A percentile compares a stretch with the other conserved stretches of the same genome.
phyloP scores from a whole-genome alignment of 2,329 filamentous ascomycete genomes.

The Lachnellula cervina region DNA sequence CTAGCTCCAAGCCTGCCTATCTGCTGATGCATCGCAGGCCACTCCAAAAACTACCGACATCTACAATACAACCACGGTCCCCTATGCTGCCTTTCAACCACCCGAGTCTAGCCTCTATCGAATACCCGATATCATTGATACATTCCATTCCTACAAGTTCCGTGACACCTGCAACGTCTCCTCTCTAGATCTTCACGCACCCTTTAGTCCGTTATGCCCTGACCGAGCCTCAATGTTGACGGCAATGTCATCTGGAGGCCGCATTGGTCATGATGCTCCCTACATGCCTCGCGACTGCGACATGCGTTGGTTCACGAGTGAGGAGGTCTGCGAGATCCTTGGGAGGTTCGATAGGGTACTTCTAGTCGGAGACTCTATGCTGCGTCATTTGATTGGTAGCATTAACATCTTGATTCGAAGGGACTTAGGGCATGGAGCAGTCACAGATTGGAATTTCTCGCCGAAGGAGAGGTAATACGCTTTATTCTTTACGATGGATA shows the following conservation, averaged over 20 bases:
- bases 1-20: no score
- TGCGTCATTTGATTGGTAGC: conserved; percentile 43
- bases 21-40: neutral
- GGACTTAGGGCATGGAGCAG: conserved; percentile 44
- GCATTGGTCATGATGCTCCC: conserved; percentile 41
- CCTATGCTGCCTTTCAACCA: conserved; percentile 14
- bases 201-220: conserved; percentile 34
- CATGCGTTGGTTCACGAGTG: conserved; percentile 43
- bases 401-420: conserved; percentile 42
- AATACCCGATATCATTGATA: conserved; percentile 29
- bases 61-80: conserved; percentile 7
- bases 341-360: conserved; percentile 43
- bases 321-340: conserved; percentile 42
- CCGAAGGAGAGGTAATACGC: conserved; percentile 34
- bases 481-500: neutral
- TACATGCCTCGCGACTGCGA: conserved; percentile 43
- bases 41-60: neutral
- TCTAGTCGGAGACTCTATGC: conserved; percentile 45
- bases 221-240: conserved; percentile 35
- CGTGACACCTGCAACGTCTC: conserved; percentile 40
- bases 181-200: conserved; percentile 38
- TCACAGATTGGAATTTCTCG: conserved; percentile 46
- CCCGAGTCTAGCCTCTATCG: conserved; percentile 14
- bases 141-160: conserved; percentile 39
- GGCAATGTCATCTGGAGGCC: conserved; percentile 36